Conservation (phyloP, 441 rosid species). For the Adansonia grandidieri region DNA sequence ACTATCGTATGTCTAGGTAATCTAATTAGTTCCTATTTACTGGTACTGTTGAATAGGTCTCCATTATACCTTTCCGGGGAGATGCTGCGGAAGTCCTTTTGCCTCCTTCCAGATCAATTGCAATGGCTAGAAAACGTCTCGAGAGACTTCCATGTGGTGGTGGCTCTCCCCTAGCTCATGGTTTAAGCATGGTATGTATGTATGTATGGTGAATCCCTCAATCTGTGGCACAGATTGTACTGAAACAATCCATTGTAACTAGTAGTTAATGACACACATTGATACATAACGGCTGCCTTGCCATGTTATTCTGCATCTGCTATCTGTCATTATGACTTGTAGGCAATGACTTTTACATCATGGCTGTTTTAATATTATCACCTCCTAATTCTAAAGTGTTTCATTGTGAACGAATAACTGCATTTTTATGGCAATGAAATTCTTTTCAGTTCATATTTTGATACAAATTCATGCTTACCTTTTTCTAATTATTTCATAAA, state of each 20-base stretch:
- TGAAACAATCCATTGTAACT: neutral
- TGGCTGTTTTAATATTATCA: neutral
- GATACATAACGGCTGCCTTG: neutral
- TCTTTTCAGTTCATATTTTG: neutral
- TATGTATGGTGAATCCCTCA: slow-evolving; percentile 25
- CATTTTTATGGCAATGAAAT: neutral
- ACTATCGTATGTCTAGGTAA: neutral
- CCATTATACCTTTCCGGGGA: slow-evolving; percentile 98
- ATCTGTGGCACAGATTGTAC: slow-evolving; percentile 2
- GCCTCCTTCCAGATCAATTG: slow-evolving; percentile 96
- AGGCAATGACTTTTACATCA: neutral
- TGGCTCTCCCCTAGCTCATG: slow-evolving; percentile 99
- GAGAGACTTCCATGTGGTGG: slow-evolving; percentile 99
- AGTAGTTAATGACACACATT: neutral
- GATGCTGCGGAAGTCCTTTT: slow-evolving; percentile 94
- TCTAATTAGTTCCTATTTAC: slow-evolving; percentile 15
- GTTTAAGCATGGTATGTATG: slow-evolving; percentile 86
- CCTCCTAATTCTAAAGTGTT: neutral
- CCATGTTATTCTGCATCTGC: neutral
- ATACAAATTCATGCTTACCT: neutral
- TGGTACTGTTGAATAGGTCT: slow-evolving; percentile 58
- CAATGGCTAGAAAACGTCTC: slow-evolving; percentile 98
- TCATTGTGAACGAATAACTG: neutral
- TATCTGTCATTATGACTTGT: neutral
- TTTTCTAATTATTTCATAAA: slow-evolving; percentile 22